phyloP scores from a whole-genome alignment of 495 filamentous ascomycete genomes.

The Neurospora tetraspora region DNA sequence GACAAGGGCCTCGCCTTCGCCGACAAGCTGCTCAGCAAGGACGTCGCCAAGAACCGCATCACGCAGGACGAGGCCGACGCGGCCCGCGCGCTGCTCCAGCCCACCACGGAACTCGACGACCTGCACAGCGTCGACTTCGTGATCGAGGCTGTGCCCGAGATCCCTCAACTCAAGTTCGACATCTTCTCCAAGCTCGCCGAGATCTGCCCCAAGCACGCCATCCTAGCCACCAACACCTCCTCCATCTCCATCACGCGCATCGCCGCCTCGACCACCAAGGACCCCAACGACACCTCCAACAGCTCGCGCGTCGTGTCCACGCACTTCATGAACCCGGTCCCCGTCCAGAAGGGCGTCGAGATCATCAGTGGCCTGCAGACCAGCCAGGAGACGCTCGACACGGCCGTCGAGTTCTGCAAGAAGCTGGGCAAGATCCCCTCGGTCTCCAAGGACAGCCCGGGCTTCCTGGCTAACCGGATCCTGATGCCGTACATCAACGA shows the following conservation, averaged over 20 bases:
- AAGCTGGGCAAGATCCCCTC: slow-evolving; percentile 90
- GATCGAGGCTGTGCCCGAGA: slow-evolving; percentile 96
- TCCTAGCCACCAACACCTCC: slow-evolving; percentile 94
- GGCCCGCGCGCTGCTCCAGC: slow-evolving; percentile 53
- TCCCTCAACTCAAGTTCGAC: slow-evolving; percentile 70
- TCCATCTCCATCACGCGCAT: slow-evolving; percentile 97
- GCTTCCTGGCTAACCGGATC: slow-evolving; percentile 93
- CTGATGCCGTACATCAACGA: slow-evolving; percentile 99
- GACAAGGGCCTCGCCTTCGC: slow-evolving; percentile 89
- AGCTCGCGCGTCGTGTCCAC: slow-evolving; percentile 86
- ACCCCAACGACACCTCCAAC: slow-evolving; percentile 69
- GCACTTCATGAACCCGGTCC: slow-evolving; percentile 99
- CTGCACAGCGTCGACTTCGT: slow-evolving; percentile 88
- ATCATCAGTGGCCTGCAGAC: slow-evolving; percentile 94
- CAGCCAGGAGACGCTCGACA: slow-evolving; percentile 65
- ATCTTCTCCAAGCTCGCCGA: slow-evolving; percentile 82
- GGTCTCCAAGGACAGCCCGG: slow-evolving; percentile 77
- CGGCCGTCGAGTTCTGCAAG: slow-evolving; percentile 77
- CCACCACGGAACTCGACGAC: slow-evolving; percentile 65
- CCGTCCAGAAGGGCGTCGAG: slow-evolving; percentile 93
- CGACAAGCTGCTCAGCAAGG: slow-evolving; percentile 91
- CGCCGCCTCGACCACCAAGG: slow-evolving; percentile 59
- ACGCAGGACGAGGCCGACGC: slow-evolving; percentile 67
- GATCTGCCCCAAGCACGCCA: slow-evolving; percentile 75
- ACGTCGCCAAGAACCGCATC: slow-evolving; percentile 74